Percentiles rank a stretch among this genome's conserved stretches.
phyloP scores from a whole-genome alignment of 2,329 filamentous ascomycete species.

The Venturia aucupariae region DNA sequence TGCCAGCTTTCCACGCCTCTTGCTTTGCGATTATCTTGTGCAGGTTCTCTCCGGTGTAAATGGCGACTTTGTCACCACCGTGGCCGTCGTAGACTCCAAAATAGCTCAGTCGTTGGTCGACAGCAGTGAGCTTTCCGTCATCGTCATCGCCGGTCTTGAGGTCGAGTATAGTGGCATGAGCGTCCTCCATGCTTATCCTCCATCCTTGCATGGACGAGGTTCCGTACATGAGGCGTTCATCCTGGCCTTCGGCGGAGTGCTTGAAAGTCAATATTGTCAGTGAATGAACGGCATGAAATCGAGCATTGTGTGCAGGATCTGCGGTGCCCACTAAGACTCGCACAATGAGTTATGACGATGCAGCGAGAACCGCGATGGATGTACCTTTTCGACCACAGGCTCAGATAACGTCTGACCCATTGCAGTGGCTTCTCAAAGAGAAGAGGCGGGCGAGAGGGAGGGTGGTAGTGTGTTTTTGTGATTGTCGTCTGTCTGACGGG shows the following conservation, averaged over 20 bases:
- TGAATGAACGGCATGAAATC: conserved; percentile 5
- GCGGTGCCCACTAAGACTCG: conserved; percentile 9
- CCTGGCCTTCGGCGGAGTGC: conserved; percentile 81
- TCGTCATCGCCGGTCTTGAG: conserved; percentile 56
- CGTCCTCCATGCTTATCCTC: conserved; percentile 99
- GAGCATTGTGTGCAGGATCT: conserved; percentile 6
- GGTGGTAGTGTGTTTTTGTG: neutral
- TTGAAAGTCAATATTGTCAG: conserved; percentile 30
- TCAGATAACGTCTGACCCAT: conserved; percentile 99
- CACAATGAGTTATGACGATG: neutral
- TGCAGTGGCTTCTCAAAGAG: conserved; percentile 27
- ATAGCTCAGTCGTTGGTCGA: conserved; percentile 61
- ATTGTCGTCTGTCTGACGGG: neutral
- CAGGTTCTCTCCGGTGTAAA: conserved; percentile 86
- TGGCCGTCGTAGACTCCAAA: conserved; percentile 98
- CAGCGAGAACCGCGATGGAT: conserved; percentile 2
- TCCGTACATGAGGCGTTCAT: conserved; percentile 88
- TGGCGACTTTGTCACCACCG: conserved; percentile 89
- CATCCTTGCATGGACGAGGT: conserved; percentile 99
- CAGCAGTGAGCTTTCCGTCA: conserved; percentile 34
- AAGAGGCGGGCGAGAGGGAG: conserved; percentile 1
- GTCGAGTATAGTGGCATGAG: conserved; percentile 83
- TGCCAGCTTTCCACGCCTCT: conserved; percentile 80
- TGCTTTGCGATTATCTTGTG: conserved; percentile 93
- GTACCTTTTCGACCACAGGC: conserved; percentile 97